A percentile compares a stretch with the other conserved stretches of the same genome.
These are phyloP conservation scores for Aspergillus taichungensis DNA, from an alignment of 495 filamentous ascomycete species.

Conservation along the genomic window DNA sequence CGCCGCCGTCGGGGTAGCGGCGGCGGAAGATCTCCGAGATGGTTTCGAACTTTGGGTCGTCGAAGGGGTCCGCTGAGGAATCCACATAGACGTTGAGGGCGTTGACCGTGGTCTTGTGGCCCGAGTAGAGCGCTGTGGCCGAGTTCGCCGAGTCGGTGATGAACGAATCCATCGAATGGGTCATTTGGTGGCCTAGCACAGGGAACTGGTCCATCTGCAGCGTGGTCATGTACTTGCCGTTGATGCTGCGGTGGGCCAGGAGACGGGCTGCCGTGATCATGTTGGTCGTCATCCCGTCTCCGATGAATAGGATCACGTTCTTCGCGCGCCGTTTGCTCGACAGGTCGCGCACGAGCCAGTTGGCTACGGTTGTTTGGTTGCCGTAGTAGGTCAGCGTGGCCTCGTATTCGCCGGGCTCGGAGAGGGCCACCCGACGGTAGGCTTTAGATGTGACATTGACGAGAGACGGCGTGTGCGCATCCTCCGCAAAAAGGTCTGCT, in stretches of 20 bases:
- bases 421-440: constrained; percentile 56
- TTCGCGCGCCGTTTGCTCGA: constrained; percentile 56
- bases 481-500: constrained; percentile 58
- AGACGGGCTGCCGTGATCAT: constrained; percentile 67
- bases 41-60: constrained; percentile 73
- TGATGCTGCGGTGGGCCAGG: constrained; percentile 64
- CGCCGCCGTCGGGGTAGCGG: constrained; percentile 40
- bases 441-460: constrained; percentile 65
- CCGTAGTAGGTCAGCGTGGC: constrained; percentile 63
- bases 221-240: constrained; percentile 61
- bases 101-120: constrained; percentile 67
- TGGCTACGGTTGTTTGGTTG: constrained; percentile 52
- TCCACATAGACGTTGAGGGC: constrained; percentile 66
- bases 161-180: constrained; percentile 64
- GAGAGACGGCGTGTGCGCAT: constrained; percentile 51
- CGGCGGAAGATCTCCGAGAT: constrained; percentile 63
- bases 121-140: constrained; percentile 62
- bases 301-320: constrained; percentile 71
- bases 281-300: constrained; percentile 74
- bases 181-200: constrained; percentile 61
- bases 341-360: constrained; percentile 62
- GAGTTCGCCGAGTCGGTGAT: constrained; percentile 74
- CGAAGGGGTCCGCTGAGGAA: constrained; percentile 52
- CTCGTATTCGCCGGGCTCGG: constrained; percentile 61
- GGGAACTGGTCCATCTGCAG: constrained; percentile 66